Percentiles rank a stretch among this genome's conserved stretches.
These are phyloP conservation scores for Jatropha podagrica DNA, from an alignment of 441 rosid species.

Conservation along the genomic window DNA sequence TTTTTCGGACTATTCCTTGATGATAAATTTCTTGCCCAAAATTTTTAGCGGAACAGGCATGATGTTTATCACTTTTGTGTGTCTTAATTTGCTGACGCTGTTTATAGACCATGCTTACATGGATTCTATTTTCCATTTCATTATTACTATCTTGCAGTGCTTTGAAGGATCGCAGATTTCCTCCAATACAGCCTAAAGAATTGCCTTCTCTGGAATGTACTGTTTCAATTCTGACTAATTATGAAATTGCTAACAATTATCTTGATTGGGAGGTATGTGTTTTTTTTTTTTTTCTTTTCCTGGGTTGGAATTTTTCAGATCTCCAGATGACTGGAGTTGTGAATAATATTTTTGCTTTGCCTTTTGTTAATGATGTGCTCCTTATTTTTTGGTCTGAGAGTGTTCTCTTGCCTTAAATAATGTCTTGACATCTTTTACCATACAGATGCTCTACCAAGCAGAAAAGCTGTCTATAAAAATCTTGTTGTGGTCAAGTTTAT, in stretches of 20 bases:
- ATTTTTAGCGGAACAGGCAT: no score
- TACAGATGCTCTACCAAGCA: neutral
- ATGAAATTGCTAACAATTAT: slow-evolving; percentile 74
- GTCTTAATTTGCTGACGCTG: neutral
- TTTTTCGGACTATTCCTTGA: neutral
- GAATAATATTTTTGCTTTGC: neutral
- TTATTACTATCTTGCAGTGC: slow-evolving; percentile 60
- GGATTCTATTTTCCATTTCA: neutral
- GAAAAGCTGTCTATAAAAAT: neutral
- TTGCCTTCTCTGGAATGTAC: slow-evolving; percentile 89
- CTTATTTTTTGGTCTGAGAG: neutral
- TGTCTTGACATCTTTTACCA: neutral
- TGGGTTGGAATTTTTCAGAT: slow-evolving; percentile 1
- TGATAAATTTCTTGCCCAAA: neutral
- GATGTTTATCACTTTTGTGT: neutral
- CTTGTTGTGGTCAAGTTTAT: neutral
- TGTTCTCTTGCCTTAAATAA: neutral
- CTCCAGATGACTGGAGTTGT: neutral
- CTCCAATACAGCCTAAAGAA: slow-evolving; percentile 90
- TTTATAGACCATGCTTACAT: neutral
- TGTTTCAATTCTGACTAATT: slow-evolving; percentile 79
- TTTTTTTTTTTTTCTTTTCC: slow-evolving; percentile 16
- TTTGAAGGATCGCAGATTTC: slow-evolving; percentile 92
- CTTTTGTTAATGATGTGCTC: neutral
- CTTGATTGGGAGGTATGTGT: slow-evolving; percentile 95